Evolutionary conservation across 371 early-diverging fungal genomes (phyloP).

Genomic region (Mucor lusitanicus): DNA sequence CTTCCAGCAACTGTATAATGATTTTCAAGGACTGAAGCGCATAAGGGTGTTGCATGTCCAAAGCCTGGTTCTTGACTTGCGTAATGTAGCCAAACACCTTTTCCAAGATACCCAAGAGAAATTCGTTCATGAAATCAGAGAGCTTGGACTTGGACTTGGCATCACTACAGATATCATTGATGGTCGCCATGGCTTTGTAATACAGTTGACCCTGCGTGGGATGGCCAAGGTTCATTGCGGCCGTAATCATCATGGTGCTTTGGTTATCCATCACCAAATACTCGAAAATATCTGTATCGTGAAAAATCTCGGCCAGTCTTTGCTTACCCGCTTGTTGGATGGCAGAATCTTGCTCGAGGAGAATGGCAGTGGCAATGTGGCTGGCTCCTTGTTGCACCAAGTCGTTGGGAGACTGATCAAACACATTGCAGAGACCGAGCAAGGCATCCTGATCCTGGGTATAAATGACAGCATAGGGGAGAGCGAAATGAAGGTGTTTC

Average conservation of each 20-base stretch:
- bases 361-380: neutral
- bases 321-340: neutral
- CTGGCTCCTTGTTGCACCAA: neutral
- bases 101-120: slow-evolving; percentile 14
- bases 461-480: slow-evolving; percentile 10
- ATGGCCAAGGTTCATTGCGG: slow-evolving; percentile 9
- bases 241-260: slow-evolving; percentile 3
- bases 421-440: neutral
- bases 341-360: neutral
- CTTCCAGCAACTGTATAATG: slow-evolving; percentile 4
- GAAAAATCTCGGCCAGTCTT: neutral
- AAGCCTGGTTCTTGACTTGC: neutral
- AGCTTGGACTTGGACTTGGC: no score
- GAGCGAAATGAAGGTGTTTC: neutral
- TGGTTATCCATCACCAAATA: neutral
- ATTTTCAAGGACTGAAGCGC: slow-evolving; percentile 6
- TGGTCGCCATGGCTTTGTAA: neutral
- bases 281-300: neutral
- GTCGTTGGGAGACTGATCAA: neutral
- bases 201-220: neutral
- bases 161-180: no score
- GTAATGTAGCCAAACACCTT: slow-evolving; percentile 8
- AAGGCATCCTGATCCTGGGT: neutral
- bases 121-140: slow-evolving; percentile 2
- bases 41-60: neutral